These are phyloP conservation scores for Tolypocladium pustulatum DNA, from an alignment of 2,329 filamentous ascomycete species.

Conservation along the genomic window DNA sequence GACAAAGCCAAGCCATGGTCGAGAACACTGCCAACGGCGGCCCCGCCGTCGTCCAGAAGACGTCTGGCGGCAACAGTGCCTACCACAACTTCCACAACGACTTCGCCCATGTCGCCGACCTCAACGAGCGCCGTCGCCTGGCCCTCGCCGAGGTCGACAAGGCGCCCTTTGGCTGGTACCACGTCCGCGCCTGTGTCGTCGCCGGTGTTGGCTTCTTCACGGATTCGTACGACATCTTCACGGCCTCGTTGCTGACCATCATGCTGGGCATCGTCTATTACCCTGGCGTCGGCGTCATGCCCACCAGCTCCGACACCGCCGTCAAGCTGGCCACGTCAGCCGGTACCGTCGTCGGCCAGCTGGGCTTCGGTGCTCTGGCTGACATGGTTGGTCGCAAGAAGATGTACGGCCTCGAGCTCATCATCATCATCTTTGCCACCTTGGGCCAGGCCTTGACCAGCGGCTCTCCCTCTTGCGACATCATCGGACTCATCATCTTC, in stretches of 20 bases:
- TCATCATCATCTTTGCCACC: slow-evolving; percentile 71
- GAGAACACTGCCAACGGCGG: slow-evolving; percentile 1
- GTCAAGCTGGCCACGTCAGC: slow-evolving; percentile 80
- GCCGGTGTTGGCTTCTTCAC: slow-evolving; percentile 85
- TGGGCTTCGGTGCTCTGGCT: slow-evolving; percentile 69
- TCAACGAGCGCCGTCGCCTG: slow-evolving; percentile 68
- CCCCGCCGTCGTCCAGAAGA: slow-evolving; percentile 27
- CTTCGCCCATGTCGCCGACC: slow-evolving; percentile 53
- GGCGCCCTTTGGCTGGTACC: slow-evolving; percentile 76
- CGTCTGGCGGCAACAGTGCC: slow-evolving; percentile 55
- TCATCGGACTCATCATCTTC: slow-evolving; percentile 62
- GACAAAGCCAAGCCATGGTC: slow-evolving; percentile 3
- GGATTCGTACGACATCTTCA: slow-evolving; percentile 77
- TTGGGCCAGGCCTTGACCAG: slow-evolving; percentile 60
- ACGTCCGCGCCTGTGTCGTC: slow-evolving; percentile 65
- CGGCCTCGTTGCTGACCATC: slow-evolving; percentile 59
- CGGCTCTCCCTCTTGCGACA: slow-evolving; percentile 49
- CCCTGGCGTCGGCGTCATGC: slow-evolving; percentile 47
- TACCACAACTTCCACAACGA: slow-evolving; percentile 74
- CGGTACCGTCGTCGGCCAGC: slow-evolving; percentile 74
- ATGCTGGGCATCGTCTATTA: slow-evolving; percentile 77
- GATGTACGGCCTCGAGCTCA: slow-evolving; percentile 65
- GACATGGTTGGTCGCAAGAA: slow-evolving; percentile 67
- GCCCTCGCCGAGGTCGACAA: slow-evolving; percentile 76
- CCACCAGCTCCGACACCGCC: slow-evolving; percentile 59